Evolutionary conservation across 176 grass and related monocot species (phyloP).

Genomic region (Hordeum marinum): DNA sequence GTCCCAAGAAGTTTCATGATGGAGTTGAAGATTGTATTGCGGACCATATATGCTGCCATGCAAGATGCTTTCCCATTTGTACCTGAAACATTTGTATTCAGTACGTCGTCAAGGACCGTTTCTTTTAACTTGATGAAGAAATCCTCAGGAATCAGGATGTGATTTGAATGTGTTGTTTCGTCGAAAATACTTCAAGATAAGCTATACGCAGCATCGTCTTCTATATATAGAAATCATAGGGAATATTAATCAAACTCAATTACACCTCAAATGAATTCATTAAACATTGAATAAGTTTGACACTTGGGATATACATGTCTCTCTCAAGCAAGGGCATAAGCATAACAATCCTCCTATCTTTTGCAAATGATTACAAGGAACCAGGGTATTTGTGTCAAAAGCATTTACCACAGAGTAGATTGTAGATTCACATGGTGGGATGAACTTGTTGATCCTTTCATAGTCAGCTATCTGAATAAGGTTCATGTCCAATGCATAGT

Average conservation of each 20-base stretch:
- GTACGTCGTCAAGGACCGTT: no score
- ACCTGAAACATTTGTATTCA: slow-evolving; percentile 62
- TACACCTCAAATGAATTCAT: not conserved
- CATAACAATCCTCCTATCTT: not conserved
- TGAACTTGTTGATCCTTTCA: slow-evolving; percentile 72
- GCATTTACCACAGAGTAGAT: slow-evolving; percentile 65
- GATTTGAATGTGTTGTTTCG: not conserved
- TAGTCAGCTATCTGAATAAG: slow-evolving; percentile 75
- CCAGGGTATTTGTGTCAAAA: not conserved
- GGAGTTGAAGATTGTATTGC: slow-evolving; percentile 79
- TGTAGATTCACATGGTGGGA: slow-evolving; percentile 69
- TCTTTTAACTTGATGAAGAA: no score
- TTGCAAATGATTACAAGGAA: not conserved
- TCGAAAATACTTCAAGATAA: not conserved
- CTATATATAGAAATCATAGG: not conserved
- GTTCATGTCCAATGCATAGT: slow-evolving; percentile 84
- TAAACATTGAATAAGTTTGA: not conserved
- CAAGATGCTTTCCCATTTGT: slow-evolving; percentile 74
- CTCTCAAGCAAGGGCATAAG: not conserved
- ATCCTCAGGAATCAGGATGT: no score
- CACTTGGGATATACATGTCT: not conserved
- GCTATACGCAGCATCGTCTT: not conserved
- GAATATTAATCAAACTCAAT: not conserved
- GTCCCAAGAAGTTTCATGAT: slow-evolving; percentile 65
- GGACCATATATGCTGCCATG: slow-evolving; percentile 65